phyloP scores from a whole-genome alignment of 106 monocot genomes.

The Phalaenopsis equestris region DNA sequence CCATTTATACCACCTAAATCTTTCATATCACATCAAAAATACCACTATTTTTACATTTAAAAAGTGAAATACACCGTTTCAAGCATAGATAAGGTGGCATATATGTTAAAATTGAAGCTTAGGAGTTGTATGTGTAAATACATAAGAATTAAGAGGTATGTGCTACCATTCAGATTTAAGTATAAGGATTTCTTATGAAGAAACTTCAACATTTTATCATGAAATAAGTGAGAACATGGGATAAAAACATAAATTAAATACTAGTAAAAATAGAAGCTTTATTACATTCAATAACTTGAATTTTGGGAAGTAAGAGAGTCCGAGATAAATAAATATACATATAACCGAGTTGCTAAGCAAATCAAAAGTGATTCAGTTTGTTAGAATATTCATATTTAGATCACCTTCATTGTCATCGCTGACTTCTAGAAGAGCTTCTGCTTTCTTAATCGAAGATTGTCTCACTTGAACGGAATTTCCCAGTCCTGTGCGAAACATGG shows the following conservation, averaged over 20 bases:
- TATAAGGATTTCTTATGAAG: background rate
- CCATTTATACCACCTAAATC: too few species aligned
- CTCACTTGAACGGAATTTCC: conserved; percentile 45
- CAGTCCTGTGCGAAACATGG: conserved; percentile 49
- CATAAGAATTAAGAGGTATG: too few species aligned
- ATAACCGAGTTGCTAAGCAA: background rate
- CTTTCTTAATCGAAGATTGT: conserved; percentile 55
- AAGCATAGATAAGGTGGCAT: too few species aligned
- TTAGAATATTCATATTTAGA: background rate
- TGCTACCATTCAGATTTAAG: background rate
- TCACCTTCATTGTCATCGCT: conserved; percentile 16
- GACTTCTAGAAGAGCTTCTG: conserved; percentile 43
- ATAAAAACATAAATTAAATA: background rate
- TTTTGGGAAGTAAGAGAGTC: background rate
- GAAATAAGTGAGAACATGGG: background rate
- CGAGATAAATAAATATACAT: background rate
- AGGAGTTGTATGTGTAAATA: too few species aligned
- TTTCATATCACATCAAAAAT: too few species aligned
- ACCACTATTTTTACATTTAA: too few species aligned
- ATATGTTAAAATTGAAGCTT: too few species aligned
- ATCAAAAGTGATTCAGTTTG: background rate
- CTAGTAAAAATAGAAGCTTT: background rate
- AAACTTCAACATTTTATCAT: background rate
- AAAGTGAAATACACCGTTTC: too few species aligned
- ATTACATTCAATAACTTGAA: background rate